phyloP scores from a whole-genome alignment of 192 early-diverging fungal genomes.

The Funneliformis mosseae region DNA sequence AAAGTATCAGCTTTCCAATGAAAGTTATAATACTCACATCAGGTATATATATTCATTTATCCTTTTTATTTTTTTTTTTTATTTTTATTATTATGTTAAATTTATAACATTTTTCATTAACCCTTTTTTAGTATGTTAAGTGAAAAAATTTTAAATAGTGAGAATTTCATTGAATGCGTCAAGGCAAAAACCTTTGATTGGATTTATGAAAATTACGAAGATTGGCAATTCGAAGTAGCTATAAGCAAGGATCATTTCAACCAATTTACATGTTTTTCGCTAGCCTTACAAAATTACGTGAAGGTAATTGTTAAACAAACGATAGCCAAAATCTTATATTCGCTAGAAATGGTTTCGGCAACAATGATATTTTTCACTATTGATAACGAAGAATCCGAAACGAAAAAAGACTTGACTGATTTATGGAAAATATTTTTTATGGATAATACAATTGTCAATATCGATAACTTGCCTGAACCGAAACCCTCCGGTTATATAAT shows the following conservation, averaged over 20 bases:
- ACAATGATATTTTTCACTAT: background rate
- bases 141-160: background rate
- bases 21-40: background rate
- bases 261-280: background rate
- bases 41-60: background rate
- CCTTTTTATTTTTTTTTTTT: too few species aligned
- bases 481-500: background rate
- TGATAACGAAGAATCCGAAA: background rate
- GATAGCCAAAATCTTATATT: background rate
- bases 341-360: background rate
- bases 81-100: background rate
- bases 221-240: background rate
- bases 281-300: background rate
- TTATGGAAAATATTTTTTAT: background rate
- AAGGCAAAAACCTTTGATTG: background rate
- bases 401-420: background rate
- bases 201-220: background rate
- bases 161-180: background rate
- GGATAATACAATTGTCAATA: background rate
- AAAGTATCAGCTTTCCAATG: background rate
- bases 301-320: background rate
- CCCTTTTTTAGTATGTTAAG: background rate
- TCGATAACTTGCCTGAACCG: background rate
- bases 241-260: background rate
- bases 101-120: background rate